Evolutionary conservation across 257 asterid species (phyloP).

Genomic region (Paulownia fortunei): DNA sequence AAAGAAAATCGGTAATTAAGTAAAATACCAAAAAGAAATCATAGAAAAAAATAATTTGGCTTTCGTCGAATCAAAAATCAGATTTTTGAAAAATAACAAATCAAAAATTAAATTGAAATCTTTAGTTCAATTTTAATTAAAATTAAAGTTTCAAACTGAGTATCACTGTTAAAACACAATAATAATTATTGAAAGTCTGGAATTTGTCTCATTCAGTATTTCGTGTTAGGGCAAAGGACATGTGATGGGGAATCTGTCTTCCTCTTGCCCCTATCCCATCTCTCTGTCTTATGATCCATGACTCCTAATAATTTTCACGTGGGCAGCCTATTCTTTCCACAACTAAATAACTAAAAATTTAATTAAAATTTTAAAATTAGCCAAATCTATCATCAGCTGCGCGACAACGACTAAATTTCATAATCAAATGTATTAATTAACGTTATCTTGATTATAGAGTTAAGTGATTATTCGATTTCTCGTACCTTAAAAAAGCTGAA

Average conservation of each 20-base stretch:
- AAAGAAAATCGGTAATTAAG: too few species aligned
- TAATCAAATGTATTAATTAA: constrained; percentile 21
- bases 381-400: background rate
- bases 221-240: background rate
- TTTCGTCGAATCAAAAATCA: too few species aligned
- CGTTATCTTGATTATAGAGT: background rate
- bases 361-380: background rate
- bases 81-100: too few species aligned
- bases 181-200: background rate
- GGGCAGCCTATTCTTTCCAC: constrained; percentile 1
- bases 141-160: too few species aligned
- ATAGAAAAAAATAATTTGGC: too few species aligned
- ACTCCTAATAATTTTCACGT: constrained; percentile 29
- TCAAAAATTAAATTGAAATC: too few species aligned
- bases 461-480: constrained; percentile 12
- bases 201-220: background rate
- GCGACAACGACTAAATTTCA: too few species aligned
- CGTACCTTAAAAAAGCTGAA: constrained; percentile 22
- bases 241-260: constrained; percentile 30
- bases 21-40: too few species aligned
- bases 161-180: too few species aligned
- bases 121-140: too few species aligned
- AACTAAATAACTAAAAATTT: background rate
- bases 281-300: background rate
- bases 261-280: background rate